Base-by-base conservation (phyloP, 2,329 filamentous ascomycete genomes). In the Leptodontidium sp. region DNA sequence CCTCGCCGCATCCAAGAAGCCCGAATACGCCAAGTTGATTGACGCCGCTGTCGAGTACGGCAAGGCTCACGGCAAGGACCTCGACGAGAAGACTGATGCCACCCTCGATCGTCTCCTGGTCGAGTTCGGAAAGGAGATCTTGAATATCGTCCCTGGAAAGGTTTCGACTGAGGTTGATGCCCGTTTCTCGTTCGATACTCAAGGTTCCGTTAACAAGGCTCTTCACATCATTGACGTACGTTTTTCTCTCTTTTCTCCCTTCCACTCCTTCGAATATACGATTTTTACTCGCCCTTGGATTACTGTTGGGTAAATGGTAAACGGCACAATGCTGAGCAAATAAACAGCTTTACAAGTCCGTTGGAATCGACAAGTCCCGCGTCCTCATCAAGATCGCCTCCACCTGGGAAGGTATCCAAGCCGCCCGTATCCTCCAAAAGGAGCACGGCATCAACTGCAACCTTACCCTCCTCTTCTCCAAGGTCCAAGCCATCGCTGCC, bases 381-480 rank as follows among this genome's bases (percentile, higher is more conserved):
- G 82, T 99, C 79, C 88, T 99, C 77, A 99, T 99, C 90, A 99
- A 99, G 92, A 90, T 99, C 76, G 96, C 96, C 80, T 97, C 96
- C 70, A 99, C 96, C 82, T 99, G 94, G 93, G 96, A 99, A 87
- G 96, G 96, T 81, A 98, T 99, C 89, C 94, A 99, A 89, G 96
- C 96, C 74, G 95, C 96, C 75, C 91, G 97, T 87, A 94, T 97
- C 81, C 92, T 99, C 73, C 95, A 98, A 88, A 92, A 90, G 79
- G 90, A 99, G 86, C 91, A 98, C 86, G 92, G 91, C 79, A 90
- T 99, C 86, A 99, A 99, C 91, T 92, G 88, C 91, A 99, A 99
- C 90, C 86, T 99, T 81, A 99, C 96, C 73, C 93, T 99, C 81
- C 94, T 99, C 92, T 99, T 99, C 91, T 98, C 95, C 61, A 86